Evolutionary conservation across 1,284 basidiomycete genomes (phyloP).

Genomic region (Amylostereum chailletii): DNA sequence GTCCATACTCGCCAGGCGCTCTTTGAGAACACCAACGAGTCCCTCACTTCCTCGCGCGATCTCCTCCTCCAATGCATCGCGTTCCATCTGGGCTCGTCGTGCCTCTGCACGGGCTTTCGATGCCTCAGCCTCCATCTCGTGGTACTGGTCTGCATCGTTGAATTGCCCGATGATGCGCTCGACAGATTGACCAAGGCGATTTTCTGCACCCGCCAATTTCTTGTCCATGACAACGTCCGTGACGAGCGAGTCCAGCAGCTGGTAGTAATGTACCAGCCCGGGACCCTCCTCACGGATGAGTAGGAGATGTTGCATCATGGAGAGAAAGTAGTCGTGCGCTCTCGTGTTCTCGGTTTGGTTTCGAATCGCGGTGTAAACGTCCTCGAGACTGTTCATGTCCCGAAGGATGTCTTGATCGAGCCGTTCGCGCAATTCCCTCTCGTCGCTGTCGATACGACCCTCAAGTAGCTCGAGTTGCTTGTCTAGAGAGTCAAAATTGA

Average conservation of each 20-base stretch:
- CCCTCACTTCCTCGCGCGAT: constrained; percentile 77
- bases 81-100: constrained; percentile 60
- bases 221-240: constrained; percentile 92
- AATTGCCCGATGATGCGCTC: constrained; percentile 85
- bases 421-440: constrained; percentile 67
- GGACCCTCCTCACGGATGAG: constrained; percentile 87
- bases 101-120: constrained; percentile 59
- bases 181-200: constrained; percentile 84
- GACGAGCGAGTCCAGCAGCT: constrained; percentile 89
- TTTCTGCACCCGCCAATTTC: constrained; percentile 78
- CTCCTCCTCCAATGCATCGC: constrained; percentile 73
- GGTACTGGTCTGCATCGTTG: constrained; percentile 84
- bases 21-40: constrained; percentile 77
- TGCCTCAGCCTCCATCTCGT: constrained; percentile 74
- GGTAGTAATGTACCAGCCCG: constrained; percentile 80
- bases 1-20: constrained; percentile 66
- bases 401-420: constrained; percentile 72
- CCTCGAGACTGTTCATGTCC: constrained; percentile 76
- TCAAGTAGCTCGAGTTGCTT: constrained; percentile 65
- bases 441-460: constrained; percentile 69
- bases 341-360: constrained; percentile 68
- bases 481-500: constrained; percentile 60
- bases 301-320: constrained; percentile 88
- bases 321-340: constrained; percentile 83
- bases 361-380: constrained; percentile 81